phyloP scores from a whole-genome alignment of 2,329 filamentous ascomycete species.

The Furcasterigmium sp. region DNA sequence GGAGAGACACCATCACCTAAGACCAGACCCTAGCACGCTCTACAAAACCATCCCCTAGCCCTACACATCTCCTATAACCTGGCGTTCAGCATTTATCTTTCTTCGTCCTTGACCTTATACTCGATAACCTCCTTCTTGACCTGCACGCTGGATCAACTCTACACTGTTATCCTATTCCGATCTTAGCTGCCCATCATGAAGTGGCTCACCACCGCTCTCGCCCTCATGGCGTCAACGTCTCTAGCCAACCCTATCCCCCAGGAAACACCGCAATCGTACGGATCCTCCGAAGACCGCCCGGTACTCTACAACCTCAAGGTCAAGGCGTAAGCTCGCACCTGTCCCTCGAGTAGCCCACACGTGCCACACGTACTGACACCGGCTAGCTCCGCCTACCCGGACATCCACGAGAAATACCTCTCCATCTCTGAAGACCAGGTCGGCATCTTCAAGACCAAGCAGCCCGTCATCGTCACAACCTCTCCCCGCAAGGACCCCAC shows the following conservation, averaged over 20 bases:
- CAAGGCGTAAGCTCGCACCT: not conserved
- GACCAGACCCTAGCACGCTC: too few relatives aligned
- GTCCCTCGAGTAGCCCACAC: not conserved
- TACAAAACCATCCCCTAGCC: too few relatives aligned
- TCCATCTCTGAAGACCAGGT: conserved; percentile 1
- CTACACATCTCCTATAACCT: too few relatives aligned
- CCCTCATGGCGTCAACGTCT: not conserved
- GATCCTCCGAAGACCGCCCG: not conserved
- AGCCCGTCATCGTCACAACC: not conserved
- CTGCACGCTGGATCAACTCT: too few relatives aligned
- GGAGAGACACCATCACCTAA: too few relatives aligned
- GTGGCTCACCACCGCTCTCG: not conserved
- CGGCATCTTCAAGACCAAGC: not conserved
- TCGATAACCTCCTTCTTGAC: too few relatives aligned
- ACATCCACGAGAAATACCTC: conserved; percentile 3
- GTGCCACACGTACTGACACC: not conserved
- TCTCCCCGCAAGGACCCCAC: not conserved
- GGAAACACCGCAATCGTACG: not conserved
- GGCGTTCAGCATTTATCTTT: too few relatives aligned
- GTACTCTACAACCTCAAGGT: conserved; percentile 1
- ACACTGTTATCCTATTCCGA: too few relatives aligned
- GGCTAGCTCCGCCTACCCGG: not conserved
- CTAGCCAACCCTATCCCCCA: not conserved
- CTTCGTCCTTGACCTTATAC: too few relatives aligned
- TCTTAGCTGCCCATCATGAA: not conserved